These are phyloP conservation scores for Fraxinus platypoda DNA, from an alignment of 305 asterid genomes.

Conservation along the genomic window DNA sequence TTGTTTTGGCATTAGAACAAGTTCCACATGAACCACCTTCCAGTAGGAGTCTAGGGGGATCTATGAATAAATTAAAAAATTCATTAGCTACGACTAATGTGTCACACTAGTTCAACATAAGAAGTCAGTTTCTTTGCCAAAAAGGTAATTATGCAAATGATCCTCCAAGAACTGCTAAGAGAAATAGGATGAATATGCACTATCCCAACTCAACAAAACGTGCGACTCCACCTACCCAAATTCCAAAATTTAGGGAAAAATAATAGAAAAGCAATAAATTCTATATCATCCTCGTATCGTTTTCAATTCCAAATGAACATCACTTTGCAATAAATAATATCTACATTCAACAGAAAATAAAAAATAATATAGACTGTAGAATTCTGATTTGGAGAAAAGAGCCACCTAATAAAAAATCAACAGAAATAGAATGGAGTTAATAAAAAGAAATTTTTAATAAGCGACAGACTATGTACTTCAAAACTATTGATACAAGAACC, in stretches of 20 bases:
- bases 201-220: neutral
- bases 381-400: neutral
- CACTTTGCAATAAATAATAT: neutral
- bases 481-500: neutral
- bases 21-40: constrained; percentile 7
- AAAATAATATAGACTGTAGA: neutral
- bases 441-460: neutral
- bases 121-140: neutral
- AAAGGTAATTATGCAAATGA: constrained; percentile 4
- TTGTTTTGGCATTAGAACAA: constrained; percentile 4
- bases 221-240: neutral
- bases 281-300: neutral
- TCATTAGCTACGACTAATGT: constrained; percentile 1
- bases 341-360: neutral
- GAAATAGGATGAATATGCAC: neutral
- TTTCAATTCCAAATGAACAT: neutral
- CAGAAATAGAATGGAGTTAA: neutral
- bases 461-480: neutral
- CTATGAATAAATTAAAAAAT: constrained; percentile 5
- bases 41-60: constrained; percentile 2
- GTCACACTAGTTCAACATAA: neutral
- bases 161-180: neutral
- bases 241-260: neutral
- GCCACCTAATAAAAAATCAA: neutral
- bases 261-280: neutral